Percentiles rank a stretch among this genome's conserved stretches.
These are phyloP conservation scores for Solanum sejunctum DNA, from an alignment of 257 asterid species.

Conservation along the genomic window DNA sequence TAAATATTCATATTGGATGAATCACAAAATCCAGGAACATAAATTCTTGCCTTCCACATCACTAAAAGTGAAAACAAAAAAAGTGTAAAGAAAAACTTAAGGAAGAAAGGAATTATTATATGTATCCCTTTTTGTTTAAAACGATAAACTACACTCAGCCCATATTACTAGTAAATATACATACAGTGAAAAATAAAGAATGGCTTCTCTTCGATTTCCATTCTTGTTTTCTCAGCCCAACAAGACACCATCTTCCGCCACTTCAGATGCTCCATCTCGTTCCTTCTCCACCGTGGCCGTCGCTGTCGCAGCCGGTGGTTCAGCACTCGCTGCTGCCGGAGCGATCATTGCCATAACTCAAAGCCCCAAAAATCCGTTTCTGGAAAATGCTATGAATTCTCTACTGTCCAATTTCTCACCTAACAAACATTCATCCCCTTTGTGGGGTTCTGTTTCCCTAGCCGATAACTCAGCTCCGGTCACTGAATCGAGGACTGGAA, in stretches of 20 bases:
- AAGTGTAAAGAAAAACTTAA: background rate
- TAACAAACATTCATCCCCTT: constrained; percentile 9
- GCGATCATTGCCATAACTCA: constrained; percentile 41
- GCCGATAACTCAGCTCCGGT: constrained; percentile 34
- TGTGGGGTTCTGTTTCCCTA: constrained; percentile 68
- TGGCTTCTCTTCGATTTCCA: constrained; percentile 76
- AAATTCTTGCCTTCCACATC: background rate
- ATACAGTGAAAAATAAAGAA: background rate
- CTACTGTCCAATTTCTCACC: constrained; percentile 23
- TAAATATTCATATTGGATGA: background rate
- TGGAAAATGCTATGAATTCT: constrained; percentile 32
- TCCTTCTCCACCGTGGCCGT: constrained; percentile 29
- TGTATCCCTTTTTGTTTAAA: background rate
- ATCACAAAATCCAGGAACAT: background rate
- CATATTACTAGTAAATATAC: background rate
- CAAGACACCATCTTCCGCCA: constrained; percentile 23
- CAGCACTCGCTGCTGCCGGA: background rate
- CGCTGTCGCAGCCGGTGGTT: constrained; percentile 16
- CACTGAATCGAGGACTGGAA: constrained; percentile 60
- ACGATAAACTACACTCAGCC: background rate
- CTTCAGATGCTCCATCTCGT: constrained; percentile 15
- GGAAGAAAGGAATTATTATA: background rate
- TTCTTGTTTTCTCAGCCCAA: constrained; percentile 88
- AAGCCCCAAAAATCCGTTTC: constrained; percentile 19
- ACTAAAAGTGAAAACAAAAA: background rate